These are phyloP conservation scores for Phytophthora sp. DNA, from an alignment of 352 stramenopile genomes.

Conservation along the genomic window DNA sequence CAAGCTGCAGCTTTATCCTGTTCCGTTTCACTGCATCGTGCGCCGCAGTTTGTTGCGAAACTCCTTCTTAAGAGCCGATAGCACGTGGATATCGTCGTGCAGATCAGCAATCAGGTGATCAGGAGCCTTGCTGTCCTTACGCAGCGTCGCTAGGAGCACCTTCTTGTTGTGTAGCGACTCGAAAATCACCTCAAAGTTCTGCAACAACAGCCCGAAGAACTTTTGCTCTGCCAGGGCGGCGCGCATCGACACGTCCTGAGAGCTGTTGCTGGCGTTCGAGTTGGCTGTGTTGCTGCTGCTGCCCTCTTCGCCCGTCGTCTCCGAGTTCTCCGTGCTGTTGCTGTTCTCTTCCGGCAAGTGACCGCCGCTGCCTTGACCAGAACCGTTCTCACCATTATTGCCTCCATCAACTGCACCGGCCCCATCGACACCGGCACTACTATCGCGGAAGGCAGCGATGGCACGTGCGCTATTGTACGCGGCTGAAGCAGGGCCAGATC, in stretches of 20 bases:
- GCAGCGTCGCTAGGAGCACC: constrained; percentile 69
- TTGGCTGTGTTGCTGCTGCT: constrained; percentile 54
- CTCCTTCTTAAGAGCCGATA: constrained; percentile 81
- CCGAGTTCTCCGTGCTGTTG: constrained; percentile 79
- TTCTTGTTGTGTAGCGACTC: constrained; percentile 89
- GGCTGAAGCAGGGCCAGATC: constrained; percentile 15
- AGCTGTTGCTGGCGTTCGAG: constrained; percentile 56
- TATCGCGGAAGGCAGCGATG: constrained; percentile 35
- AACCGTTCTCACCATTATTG: constrained; percentile 24
- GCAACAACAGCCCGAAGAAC: constrained; percentile 79
- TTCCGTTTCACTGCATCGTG: constrained; percentile 57
- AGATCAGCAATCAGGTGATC: constrained; percentile 79
- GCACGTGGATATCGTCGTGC: constrained; percentile 82
- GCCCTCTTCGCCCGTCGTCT: constrained; percentile 79
- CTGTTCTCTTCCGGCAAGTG: constrained; percentile 58
- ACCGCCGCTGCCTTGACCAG: constrained; percentile 25
- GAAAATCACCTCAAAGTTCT: constrained; percentile 88
- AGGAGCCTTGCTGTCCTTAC: constrained; percentile 69
- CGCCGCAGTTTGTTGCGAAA: constrained; percentile 77
- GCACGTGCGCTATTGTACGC: constrained; percentile 36
- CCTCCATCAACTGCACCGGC: constrained; percentile 7
- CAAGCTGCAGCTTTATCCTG: no score
- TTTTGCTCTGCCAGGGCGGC: constrained; percentile 80
- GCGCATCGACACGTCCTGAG: constrained; percentile 49
- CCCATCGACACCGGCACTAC: constrained; percentile 16